Evolutionary conservation across 352 stramenopile genomes (phyloP), one percentile per base, ranked within the genome.

Genomic region (Pythium plurisporium): DNA sequence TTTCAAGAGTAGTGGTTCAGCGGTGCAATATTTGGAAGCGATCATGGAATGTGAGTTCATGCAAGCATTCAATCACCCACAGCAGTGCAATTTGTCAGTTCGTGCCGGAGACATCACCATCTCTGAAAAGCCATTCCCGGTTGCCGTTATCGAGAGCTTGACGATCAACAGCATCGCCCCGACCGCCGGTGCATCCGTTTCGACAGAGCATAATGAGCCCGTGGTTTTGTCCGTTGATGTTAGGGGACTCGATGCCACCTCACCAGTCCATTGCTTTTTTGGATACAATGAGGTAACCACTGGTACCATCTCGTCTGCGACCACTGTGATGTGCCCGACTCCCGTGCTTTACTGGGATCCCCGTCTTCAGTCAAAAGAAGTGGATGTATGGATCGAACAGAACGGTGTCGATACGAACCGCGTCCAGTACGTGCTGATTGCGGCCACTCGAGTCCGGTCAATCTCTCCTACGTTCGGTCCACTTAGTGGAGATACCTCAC

Each of bases 401-500:
- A 25, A 53, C 17, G 55, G 31, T 17, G 44, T 69, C 6, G 2
- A 31, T 22, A 62, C 62, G 0, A 69, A 64, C 27, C 4, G 1
- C 2, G 9, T 62, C 2, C 4, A 14, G 1, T 38, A 62, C 20
- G 38, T 37, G 6, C 38, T 63, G 27, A 10, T 40, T 43, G 23
- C 38, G 12, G 33, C 41, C 22, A 30, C 47, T 41, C 41, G 36
- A 15, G 27, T 67, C 2, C 23, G 29, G 1, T 20, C 37, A 1
- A 37, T 70, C n/a, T 23, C 36, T 3, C 63, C 63, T 20, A 31
- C 47, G 0, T 59, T 63, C 22, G 63, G 63, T 31, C 27, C 57
- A 8, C 29, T 52, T 2, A 33, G 45, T 44, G 74, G 72, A 44
- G 69, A 65, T 0, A 76, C 64, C 1, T 36, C 67, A 7, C 5